phyloP scores from a whole-genome alignment of 768 basidiomycete species.

The Mrakia frigida region DNA sequence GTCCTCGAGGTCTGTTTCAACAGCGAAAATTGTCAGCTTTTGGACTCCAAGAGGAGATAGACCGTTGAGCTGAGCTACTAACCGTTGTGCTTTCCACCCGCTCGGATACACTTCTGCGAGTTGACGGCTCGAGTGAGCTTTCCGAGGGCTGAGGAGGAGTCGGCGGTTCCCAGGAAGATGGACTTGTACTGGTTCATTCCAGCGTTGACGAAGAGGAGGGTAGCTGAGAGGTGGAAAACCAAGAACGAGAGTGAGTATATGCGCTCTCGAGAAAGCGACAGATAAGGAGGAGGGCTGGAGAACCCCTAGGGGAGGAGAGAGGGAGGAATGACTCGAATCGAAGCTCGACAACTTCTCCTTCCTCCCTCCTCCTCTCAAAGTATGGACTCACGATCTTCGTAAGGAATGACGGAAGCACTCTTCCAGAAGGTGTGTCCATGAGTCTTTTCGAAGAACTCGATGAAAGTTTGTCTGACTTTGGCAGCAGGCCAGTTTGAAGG shows the following conservation, averaged over 20 bases:
- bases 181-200: constrained; percentile 84
- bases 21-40: not conserved
- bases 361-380: not conserved
- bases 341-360: not conserved
- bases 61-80: constrained; percentile 21
- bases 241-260: not conserved
- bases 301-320: not conserved
- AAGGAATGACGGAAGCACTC: constrained; percentile 88
- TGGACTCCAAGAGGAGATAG: not conserved
- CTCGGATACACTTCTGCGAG: constrained; percentile 95
- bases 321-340: not conserved
- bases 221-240: constrained; percentile 49
- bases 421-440: constrained; percentile 78
- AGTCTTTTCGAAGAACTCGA: constrained; percentile 70
- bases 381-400: constrained; percentile 63
- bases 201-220: constrained; percentile 94
- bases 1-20: constrained; percentile 78
- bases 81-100: constrained; percentile 99
- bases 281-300: not conserved
- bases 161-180: constrained; percentile 96
- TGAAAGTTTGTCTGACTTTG: constrained; percentile 80
- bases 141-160: constrained; percentile 84
- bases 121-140: constrained; percentile 92
- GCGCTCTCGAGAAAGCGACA: too few species aligned
- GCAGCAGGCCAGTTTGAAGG: constrained; percentile 64